Conservation (phyloP, 768 basidiomycete species). For the Nidularia pulvinata region DNA sequence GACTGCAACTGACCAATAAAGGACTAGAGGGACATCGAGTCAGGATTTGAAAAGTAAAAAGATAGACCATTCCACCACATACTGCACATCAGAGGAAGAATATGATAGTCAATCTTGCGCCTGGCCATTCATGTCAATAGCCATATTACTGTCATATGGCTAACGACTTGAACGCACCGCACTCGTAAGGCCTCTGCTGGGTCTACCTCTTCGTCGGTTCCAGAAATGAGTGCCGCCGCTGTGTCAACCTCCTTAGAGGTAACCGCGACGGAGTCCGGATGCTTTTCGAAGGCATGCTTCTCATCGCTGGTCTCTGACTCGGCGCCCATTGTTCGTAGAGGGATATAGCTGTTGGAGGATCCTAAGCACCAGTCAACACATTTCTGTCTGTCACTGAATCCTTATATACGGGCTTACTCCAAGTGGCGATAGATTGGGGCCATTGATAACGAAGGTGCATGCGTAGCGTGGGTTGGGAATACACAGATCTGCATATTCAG, state of each 20-base stretch:
- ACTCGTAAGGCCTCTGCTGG: slow-evolving; percentile 51
- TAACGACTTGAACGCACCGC: slow-evolving; percentile 29
- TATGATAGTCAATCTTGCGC: slow-evolving; percentile 66
- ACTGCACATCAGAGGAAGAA: slow-evolving; percentile 75
- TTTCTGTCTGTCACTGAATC: slow-evolving; percentile 9
- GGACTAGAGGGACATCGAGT: slow-evolving; percentile 27
- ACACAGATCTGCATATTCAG: no score
- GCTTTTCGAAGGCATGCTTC: slow-evolving; percentile 24
- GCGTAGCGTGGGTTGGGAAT: no score
- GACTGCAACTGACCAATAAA: slow-evolving; percentile 50
- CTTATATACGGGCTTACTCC: slow-evolving; percentile 8
- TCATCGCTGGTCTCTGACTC: slow-evolving; percentile 7
- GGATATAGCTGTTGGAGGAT: background rate
- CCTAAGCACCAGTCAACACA: slow-evolving; percentile 2
- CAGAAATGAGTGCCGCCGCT: slow-evolving; percentile 55
- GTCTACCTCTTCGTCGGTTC: slow-evolving; percentile 40
- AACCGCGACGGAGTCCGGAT: slow-evolving; percentile 30
- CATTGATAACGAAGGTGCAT: background rate
- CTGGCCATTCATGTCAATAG: slow-evolving; percentile 14
- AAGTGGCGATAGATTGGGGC: slow-evolving; percentile 11
- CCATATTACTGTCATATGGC: background rate
- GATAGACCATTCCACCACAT: slow-evolving; percentile 20
- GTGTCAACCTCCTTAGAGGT: slow-evolving; percentile 57
- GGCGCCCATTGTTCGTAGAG: background rate
- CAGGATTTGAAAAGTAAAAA: background rate